Evolutionary conservation across 176 grass and related monocot genomes (phyloP).

Genomic region (Oropetium thomaeum): DNA sequence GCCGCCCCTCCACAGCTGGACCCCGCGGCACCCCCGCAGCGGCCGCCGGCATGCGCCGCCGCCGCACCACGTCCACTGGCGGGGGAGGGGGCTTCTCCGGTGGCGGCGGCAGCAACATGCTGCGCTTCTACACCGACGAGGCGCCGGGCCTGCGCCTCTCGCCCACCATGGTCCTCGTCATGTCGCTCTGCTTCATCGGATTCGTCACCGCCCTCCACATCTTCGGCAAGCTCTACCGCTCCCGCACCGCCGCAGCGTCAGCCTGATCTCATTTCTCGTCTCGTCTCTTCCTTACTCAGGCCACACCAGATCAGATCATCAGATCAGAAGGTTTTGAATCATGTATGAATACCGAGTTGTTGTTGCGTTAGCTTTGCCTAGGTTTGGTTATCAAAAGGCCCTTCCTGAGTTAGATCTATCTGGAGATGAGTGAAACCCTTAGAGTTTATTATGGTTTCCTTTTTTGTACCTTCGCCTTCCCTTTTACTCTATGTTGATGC

Average conservation of each 20-base stretch:
- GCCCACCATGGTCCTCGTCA: slow-evolving; percentile 64
- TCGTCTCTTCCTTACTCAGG: not conserved
- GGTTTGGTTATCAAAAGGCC: not conserved
- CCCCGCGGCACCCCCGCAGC: slow-evolving; percentile 65
- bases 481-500: not conserved
- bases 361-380: not conserved
- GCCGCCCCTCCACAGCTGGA: slow-evolving; percentile 43
- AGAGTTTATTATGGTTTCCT: slow-evolving; percentile 13
- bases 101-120: slow-evolving; percentile 63
- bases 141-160: slow-evolving; percentile 66
- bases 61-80: slow-evolving; percentile 25
- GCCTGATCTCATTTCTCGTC: slow-evolving; percentile 29
- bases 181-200: slow-evolving; percentile 65
- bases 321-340: not conserved
- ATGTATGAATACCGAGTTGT: not conserved
- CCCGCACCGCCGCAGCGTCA: slow-evolving; percentile 55
- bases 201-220: slow-evolving; percentile 82
- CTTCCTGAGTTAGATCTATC: slow-evolving; percentile 1
- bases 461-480: slow-evolving; percentile 8
- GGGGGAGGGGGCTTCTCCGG: slow-evolving; percentile 41
- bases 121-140: slow-evolving; percentile 82
- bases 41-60: slow-evolving; percentile 54
- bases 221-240: slow-evolving; percentile 79
- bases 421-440: not conserved
- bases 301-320: not conserved